Evolutionary conservation across 2,329 filamentous ascomycete genomes (phyloP).

Genomic region (Cercospora beticola): DNA sequence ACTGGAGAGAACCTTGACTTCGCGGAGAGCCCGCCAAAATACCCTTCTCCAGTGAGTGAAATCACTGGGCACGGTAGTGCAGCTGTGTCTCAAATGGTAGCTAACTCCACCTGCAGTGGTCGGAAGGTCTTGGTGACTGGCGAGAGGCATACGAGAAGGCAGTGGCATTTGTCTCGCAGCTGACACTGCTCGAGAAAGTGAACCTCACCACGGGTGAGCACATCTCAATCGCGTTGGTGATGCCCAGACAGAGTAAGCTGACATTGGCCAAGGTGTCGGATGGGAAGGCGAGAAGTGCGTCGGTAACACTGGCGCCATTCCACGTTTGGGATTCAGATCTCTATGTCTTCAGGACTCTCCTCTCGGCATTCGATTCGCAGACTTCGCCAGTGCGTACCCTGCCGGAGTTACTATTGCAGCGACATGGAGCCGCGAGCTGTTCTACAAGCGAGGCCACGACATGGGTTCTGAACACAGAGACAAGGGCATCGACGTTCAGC

Average conservation of each 20-base stretch:
- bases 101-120: slow-evolving; percentile 55
- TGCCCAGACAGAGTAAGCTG: not conserved
- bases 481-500: slow-evolving; percentile 72
- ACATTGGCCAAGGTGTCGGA: slow-evolving; percentile 60
- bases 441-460: slow-evolving; percentile 65
- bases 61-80: not conserved
- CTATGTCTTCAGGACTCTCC: slow-evolving; percentile 89
- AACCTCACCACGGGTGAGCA: slow-evolving; percentile 71
- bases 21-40: slow-evolving; percentile 62
- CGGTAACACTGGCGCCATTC: slow-evolving; percentile 69
- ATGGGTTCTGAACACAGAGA: slow-evolving; percentile 74
- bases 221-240: not conserved
- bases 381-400: slow-evolving; percentile 80
- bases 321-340: slow-evolving; percentile 66
- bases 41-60: slow-evolving; percentile 65
- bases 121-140: slow-evolving; percentile 72
- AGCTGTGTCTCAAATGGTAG: not conserved
- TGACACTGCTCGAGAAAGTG: slow-evolving; percentile 86
- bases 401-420: slow-evolving; percentile 76
- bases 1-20: slow-evolving; percentile 26
- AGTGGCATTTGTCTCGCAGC: slow-evolving; percentile 73
- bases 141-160: slow-evolving; percentile 73
- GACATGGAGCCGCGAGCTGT: slow-evolving; percentile 74
- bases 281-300: slow-evolving; percentile 74
- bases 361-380: slow-evolving; percentile 72